phyloP scores from a whole-genome alignment of 495 filamentous ascomycete genomes.

The Collariella sp. region DNA sequence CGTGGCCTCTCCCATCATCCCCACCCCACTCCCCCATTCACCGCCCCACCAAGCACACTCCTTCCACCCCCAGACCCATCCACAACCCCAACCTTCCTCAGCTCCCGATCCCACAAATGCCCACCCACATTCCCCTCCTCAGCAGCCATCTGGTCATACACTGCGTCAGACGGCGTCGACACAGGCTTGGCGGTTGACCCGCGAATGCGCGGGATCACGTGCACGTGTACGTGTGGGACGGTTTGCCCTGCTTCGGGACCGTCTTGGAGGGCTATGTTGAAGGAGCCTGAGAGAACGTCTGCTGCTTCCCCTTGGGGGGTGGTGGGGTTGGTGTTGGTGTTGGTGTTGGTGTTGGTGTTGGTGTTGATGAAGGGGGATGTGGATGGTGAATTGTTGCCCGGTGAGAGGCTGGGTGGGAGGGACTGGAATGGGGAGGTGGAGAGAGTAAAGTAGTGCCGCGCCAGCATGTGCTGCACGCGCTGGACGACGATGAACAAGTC shows the following conservation, averaged over 20 bases:
- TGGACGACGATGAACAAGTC: constrained; percentile 84
- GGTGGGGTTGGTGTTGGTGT: neutral
- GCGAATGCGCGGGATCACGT: constrained; percentile 72
- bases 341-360: neutral
- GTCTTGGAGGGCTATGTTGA: constrained; percentile 94
- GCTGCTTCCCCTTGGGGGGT: neutral
- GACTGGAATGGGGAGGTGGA: constrained; percentile 24
- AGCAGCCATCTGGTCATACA: constrained; percentile 75
- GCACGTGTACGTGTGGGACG: constrained; percentile 85
- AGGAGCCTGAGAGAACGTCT: constrained; percentile 40
- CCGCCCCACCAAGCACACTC: no score
- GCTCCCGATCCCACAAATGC: constrained; percentile 40
- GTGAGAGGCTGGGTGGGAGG: constrained; percentile 14
- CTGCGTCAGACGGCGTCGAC: constrained; percentile 44
- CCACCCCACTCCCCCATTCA: neutral
- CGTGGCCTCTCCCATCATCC: constrained; percentile 22
- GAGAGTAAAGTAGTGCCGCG: constrained; percentile 65
- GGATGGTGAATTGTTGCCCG: constrained; percentile 5
- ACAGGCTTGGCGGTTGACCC: constrained; percentile 37
- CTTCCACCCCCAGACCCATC: no score
- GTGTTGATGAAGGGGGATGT: constrained; percentile 12
- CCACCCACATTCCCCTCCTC: constrained; percentile 78
- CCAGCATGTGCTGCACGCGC: constrained; percentile 67
- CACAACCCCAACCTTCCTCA: no score
- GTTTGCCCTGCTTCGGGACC: constrained; percentile 79